phyloP scores from a whole-genome alignment of 805 yeast genomes.

The Pichia exigua region DNA sequence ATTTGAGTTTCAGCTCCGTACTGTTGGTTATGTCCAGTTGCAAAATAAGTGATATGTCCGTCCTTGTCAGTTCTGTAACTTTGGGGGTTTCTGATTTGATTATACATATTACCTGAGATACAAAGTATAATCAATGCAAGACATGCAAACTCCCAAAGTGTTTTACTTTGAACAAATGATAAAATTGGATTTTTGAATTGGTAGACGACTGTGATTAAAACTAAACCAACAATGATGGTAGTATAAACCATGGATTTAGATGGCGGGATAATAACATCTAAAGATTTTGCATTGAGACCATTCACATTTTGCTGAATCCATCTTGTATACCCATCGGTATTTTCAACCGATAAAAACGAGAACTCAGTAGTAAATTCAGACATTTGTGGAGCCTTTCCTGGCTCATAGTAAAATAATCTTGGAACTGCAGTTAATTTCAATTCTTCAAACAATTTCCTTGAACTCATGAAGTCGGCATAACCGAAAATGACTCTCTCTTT shows the following conservation, averaged over 20 bases:
- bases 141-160: constrained; percentile 66
- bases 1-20: constrained; percentile 87
- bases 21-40: constrained; percentile 65
- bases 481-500: constrained; percentile 50
- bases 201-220: constrained; percentile 18
- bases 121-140: constrained; percentile 62
- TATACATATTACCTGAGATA: constrained; percentile 90
- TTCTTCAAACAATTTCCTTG: constrained; percentile 43
- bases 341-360: constrained; percentile 40
- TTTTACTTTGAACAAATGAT: constrained; percentile 39
- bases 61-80: constrained; percentile 42
- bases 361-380: constrained; percentile 29
- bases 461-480: constrained; percentile 59
- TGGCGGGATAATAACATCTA: constrained; percentile 1
- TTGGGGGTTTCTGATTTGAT: constrained; percentile 67
- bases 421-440: constrained; percentile 70
- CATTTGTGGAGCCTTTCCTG: constrained; percentile 21
- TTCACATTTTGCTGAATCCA: constrained; percentile 9
- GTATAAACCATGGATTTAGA: constrained; percentile 24
- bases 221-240: constrained; percentile 31
- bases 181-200: constrained; percentile 30
- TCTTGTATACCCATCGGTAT: constrained; percentile 16
- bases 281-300: background rate
- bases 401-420: constrained; percentile 39
- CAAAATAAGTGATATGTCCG: constrained; percentile 33